Conservation (phyloP, 2,329 filamentous ascomycete genomes). For the Arthrinium phaeospermum region DNA sequence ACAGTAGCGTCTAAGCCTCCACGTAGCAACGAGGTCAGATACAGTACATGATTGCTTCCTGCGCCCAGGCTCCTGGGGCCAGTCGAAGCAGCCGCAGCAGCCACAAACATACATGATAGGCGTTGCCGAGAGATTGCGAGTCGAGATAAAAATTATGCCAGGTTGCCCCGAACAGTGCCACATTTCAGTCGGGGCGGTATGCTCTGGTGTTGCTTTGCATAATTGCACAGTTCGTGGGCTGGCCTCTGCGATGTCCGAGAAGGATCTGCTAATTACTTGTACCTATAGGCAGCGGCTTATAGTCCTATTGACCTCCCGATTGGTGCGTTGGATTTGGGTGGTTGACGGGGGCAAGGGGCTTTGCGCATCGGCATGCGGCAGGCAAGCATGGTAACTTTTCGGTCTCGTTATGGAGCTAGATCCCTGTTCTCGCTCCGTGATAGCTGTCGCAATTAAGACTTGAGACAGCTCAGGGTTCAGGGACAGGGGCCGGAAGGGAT, state of each 20-base stretch:
- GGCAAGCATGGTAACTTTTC: background rate
- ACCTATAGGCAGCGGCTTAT: constrained; percentile 8
- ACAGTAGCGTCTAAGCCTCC: background rate
- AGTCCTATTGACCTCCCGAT: background rate
- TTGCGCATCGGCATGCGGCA: constrained; percentile 6
- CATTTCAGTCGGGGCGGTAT: background rate
- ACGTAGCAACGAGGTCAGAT: background rate
- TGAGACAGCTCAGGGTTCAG: constrained; percentile 13
- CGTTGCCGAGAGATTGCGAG: background rate
- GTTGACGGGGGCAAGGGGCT: background rate
- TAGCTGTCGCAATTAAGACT: constrained; percentile 10
- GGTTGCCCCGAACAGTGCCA: background rate
- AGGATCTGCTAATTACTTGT: constrained; percentile 10
- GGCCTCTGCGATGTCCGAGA: background rate
- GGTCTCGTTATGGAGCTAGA: constrained; percentile 4
- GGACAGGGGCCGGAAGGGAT: background rate
- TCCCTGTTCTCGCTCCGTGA: background rate
- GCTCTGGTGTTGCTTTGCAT: background rate
- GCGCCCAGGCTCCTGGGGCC: background rate
- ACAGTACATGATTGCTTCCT: background rate
- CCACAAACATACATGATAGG: background rate
- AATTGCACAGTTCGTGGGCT: constrained; percentile 10
- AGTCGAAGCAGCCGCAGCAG: background rate
- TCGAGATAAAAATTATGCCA: background rate
- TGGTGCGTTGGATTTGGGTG: background rate